phyloP scores from a whole-genome alignment of 202 grass and related monocot species.

The Zizania palustris region DNA sequence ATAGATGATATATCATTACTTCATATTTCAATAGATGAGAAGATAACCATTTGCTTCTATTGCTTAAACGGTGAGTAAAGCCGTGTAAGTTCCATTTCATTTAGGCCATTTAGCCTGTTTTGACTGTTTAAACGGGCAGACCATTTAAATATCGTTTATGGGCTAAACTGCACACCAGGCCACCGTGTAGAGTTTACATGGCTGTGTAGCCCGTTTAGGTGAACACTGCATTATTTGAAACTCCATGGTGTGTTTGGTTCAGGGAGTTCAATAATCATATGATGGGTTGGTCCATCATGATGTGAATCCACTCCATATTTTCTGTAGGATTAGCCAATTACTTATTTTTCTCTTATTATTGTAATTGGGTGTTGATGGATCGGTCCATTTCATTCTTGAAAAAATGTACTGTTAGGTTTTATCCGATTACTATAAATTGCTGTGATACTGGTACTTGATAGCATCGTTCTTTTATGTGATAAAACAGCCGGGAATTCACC shows the following conservation, averaged over 20 bases:
- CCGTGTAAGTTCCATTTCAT: too few relatives aligned
- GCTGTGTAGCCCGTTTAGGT: conserved; percentile 16
- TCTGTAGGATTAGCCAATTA: not conserved
- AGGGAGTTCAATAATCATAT: not conserved
- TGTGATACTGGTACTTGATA: conserved; percentile 20
- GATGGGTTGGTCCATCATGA: conserved; percentile 6
- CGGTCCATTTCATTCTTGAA: not conserved
- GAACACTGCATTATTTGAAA: conserved; percentile 33
- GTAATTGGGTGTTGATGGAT: not conserved
- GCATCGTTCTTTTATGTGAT: conserved; percentile 35
- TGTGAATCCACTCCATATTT: conserved; percentile 20
- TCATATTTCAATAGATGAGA: too few relatives aligned
- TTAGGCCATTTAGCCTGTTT: too few relatives aligned
- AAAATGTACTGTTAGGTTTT: not conserved
- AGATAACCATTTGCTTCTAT: too few relatives aligned
- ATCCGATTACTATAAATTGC: not conserved
- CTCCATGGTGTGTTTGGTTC: not conserved
- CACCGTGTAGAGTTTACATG: conserved; percentile 9
- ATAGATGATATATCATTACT: too few relatives aligned
- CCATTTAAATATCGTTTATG: too few relatives aligned
- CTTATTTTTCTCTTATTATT: conserved; percentile 8
- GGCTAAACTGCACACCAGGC: too few relatives aligned
- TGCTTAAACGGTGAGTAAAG: too few relatives aligned
- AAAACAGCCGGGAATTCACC: conserved; percentile 86
- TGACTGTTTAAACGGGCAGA: too few relatives aligned